Evolutionary conservation across 1,284 basidiomycete genomes (phyloP), one percentile per base, ranked within the genome.

Genomic region (Cystobasidiaceae sp.): DNA sequence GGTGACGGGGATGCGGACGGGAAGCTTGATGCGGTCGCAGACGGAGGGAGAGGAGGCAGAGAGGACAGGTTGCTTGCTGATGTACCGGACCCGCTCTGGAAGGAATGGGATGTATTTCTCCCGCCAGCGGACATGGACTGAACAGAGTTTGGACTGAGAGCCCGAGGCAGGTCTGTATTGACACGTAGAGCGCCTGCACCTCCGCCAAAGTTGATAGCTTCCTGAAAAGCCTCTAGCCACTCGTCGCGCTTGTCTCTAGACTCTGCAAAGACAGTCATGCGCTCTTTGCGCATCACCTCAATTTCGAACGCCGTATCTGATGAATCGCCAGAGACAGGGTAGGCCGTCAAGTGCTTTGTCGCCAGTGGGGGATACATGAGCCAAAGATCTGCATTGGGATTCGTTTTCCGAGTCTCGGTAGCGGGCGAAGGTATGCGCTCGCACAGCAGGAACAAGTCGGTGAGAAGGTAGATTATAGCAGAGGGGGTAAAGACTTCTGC

Each of bases 291-390:
- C 85, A 98, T 86, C 68, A 98, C 85, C 32, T 84, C 83, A 19
- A 98, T 81, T 49, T 88, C 84, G 43, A 97, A 72, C 6, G 83
- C 82, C 69, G 85, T 86, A 46, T 84, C 88, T 34, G 37, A 11
- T 4, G 54, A 28, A 8, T 72, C 70, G 7, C 73, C 60, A 19
- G 71, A 69, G 17, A 23, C 28, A 32, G n/a, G n/a, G n/a, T 28
- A 46, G 2, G 69, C 72, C 6, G 67, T 51, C 59, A 97, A 80
- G 73, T 97, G 92, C 76, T 97, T 97, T 4, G 93, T 93, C 7
- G 96, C 88, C 55, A 99, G 79, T 2, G 96, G 96, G 21, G 96
- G 96, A 79, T 96, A 99, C 69, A 88, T 84, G 56, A 99, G 80
- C 86, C 88, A 91, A 86, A 96, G 89, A 74, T 97, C 92, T 6